Percentiles rank a stretch among this genome's conserved stretches.
Evolutionary conservation across 768 basidiomycete species (phyloP).

Genomic region (Amanita rimosa): DNA sequence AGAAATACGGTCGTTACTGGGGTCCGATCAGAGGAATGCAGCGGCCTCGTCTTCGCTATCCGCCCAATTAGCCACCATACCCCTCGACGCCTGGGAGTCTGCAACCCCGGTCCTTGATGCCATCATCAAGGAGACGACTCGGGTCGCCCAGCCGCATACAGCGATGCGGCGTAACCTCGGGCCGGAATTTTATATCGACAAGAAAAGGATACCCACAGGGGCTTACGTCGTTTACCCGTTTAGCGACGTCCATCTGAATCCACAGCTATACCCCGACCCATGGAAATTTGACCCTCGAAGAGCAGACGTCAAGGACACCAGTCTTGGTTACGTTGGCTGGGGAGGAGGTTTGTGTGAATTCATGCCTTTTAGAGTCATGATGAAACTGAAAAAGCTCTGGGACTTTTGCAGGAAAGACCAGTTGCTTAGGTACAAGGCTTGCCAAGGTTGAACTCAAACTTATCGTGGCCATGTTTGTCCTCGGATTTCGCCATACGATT

Average conservation of each 20-base stretch:
- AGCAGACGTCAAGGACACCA: slow-evolving; percentile 29
- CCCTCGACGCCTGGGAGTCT: slow-evolving; percentile 60
- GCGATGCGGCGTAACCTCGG: slow-evolving; percentile 77
- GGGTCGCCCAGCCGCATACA: slow-evolving; percentile 68
- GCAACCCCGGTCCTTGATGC: slow-evolving; percentile 62
- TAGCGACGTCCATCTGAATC: slow-evolving; percentile 68
- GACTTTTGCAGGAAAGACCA: slow-evolving; percentile 42
- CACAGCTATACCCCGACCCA: slow-evolving; percentile 61
- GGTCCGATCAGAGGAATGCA: background rate
- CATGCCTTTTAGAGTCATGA: slow-evolving; percentile 8
- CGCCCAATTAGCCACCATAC: slow-evolving; percentile 42
- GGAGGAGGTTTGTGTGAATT: slow-evolving; percentile 55
- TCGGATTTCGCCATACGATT: slow-evolving; percentile 49
- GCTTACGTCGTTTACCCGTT: slow-evolving; percentile 74
- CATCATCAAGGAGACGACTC: slow-evolving; percentile 66
- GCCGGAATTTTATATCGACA: slow-evolving; percentile 57
- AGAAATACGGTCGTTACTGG: slow-evolving; percentile 48
- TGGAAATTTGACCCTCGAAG: slow-evolving; percentile 67
- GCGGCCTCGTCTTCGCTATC: slow-evolving; percentile 20
- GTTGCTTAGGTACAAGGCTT: slow-evolving; percentile 64
- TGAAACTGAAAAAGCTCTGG: background rate
- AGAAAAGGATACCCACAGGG: slow-evolving; percentile 59
- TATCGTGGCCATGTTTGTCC: slow-evolving; percentile 52
- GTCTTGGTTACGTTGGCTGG: slow-evolving; percentile 65
- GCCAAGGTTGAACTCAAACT: slow-evolving; percentile 69